Evolutionary conservation across 805 yeast genomes (phyloP).

Genomic region (Starmerella apicola): DNA sequence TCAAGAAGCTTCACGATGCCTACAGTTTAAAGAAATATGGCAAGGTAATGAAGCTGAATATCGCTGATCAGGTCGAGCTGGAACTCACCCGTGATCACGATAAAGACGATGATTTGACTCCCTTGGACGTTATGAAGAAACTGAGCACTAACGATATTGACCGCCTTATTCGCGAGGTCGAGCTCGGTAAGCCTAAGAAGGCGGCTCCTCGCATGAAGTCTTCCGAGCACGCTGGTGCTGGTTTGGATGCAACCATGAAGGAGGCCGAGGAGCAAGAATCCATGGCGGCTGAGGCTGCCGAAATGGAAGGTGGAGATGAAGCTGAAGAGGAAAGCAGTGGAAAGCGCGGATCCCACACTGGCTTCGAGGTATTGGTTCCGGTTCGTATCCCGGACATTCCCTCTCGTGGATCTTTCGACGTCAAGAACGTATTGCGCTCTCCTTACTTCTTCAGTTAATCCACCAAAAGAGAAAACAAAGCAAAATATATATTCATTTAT

Average conservation of each 20-base stretch:
- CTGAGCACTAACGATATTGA: slow-evolving; percentile 22
- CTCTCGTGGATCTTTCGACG: slow-evolving; percentile 72
- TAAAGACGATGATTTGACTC: slow-evolving; percentile 40
- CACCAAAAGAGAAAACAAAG: neutral
- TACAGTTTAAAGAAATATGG: slow-evolving; percentile 30
- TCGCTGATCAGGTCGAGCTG: slow-evolving; percentile 60
- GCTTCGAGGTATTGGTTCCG: slow-evolving; percentile 46
- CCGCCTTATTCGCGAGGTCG: slow-evolving; percentile 25
- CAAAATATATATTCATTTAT: too few species aligned
- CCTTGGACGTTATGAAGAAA: slow-evolving; percentile 41
- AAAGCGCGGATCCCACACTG: slow-evolving; percentile 8
- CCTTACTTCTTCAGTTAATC: slow-evolving; percentile 56
- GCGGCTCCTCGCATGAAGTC: slow-evolving; percentile 12
- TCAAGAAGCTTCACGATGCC: slow-evolving; percentile 39
- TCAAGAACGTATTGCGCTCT: slow-evolving; percentile 55
- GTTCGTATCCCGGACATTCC: slow-evolving; percentile 63
- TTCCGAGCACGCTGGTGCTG: slow-evolving; percentile 27
- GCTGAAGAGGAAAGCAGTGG: slow-evolving; percentile 25
- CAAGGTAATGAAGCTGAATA: slow-evolving; percentile 32
- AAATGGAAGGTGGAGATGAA: slow-evolving; percentile 23
- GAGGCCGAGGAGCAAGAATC: slow-evolving; percentile 11
- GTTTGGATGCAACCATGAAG: slow-evolving; percentile 20
- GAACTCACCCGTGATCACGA: slow-evolving; percentile 54
- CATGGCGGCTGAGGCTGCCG: slow-evolving; percentile 1
- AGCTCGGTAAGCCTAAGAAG: slow-evolving; percentile 1